phyloP scores from a whole-genome alignment of 345 rosid species.

The Lenwebbia sp. region DNA sequence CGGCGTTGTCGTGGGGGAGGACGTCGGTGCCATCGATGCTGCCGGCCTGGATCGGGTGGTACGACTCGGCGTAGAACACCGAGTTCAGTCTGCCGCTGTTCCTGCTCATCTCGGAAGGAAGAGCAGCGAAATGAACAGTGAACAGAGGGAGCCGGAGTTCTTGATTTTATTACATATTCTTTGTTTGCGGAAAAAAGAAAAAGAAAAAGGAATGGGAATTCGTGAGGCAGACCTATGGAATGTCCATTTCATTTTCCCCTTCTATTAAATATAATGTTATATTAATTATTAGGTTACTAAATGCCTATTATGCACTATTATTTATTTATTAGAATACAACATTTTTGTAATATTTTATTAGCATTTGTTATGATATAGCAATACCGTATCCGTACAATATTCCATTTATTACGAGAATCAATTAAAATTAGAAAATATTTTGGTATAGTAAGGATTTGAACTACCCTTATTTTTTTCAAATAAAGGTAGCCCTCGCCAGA shows the following conservation, averaged over 20 bases:
- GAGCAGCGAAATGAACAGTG: neutral
- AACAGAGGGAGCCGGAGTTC: no score
- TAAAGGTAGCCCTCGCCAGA: no score
- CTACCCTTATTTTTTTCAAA: no score
- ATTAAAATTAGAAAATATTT: no score
- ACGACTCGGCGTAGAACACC: slow-evolving; percentile 78
- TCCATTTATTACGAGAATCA: no score
- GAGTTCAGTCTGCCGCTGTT: slow-evolving; percentile 21
- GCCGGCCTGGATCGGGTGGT: slow-evolving; percentile 94
- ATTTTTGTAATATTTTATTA: neutral
- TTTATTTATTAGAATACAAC: neutral
- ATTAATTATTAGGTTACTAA: neutral
- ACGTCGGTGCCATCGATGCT: slow-evolving; percentile 91
- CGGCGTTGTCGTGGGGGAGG: slow-evolving; percentile 66
- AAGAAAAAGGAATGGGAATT: neutral
- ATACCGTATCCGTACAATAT: neutral
- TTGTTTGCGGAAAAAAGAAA: no score
- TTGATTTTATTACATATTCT: no score
- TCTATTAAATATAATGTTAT: neutral
- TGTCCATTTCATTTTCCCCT: neutral
- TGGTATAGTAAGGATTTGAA: no score
- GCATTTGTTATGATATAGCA: neutral
- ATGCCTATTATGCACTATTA: neutral
- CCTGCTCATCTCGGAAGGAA: neutral
- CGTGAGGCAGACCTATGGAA: neutral